A percentile compares a stretch with the other conserved stretches of the same genome.
Evolutionary conservation across 2,329 filamentous ascomycete genomes (phyloP).

Genomic region (Aspergillus unguis): DNA sequence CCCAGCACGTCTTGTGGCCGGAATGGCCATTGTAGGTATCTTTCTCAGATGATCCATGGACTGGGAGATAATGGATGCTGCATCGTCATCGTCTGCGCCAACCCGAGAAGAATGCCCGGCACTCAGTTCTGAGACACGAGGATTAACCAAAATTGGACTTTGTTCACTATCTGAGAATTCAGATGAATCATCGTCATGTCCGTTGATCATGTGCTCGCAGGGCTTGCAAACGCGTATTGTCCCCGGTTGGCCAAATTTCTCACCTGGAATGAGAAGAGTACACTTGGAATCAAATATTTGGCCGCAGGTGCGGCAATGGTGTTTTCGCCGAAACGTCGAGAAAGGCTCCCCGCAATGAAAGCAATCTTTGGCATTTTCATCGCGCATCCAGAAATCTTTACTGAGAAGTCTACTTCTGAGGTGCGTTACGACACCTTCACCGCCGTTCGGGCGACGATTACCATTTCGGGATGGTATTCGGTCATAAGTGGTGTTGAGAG

Average conservation of each 20-base stretch:
- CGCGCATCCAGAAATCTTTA: conserved; percentile 98
- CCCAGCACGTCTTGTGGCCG: conserved; percentile 61
- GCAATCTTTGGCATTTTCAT: conserved; percentile 96
- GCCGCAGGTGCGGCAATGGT: conserved; percentile 92
- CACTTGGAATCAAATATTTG: conserved; percentile 98
- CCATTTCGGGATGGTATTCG: conserved; percentile 18
- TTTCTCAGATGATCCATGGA: conserved; percentile 46
- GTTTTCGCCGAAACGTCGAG: conserved; percentile 89
- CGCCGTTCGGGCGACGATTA: conserved; percentile 18
- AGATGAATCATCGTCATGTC: conserved; percentile 84
- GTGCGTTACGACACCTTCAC: conserved; percentile 49
- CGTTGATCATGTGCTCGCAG: conserved; percentile 86
- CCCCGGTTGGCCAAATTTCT: conserved; percentile 80
- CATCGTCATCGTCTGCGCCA: conserved; percentile 47
- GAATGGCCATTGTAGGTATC: conserved; percentile 63
- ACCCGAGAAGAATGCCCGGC: conserved; percentile 42
- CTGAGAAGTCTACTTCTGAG: conserved; percentile 85
- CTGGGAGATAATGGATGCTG: conserved; percentile 46
- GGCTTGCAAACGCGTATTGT: conserved; percentile 87
- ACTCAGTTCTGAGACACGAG: conserved; percentile 60
- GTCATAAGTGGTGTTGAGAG: conserved; percentile 30
- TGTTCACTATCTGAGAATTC: conserved; percentile 74
- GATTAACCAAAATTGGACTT: conserved; percentile 61
- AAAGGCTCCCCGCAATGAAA: conserved; percentile 89
- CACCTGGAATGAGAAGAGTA: conserved; percentile 83